These are phyloP conservation scores for Hypoxylon fragiforme DNA, from an alignment of 495 filamentous ascomycete genomes.

Conservation along the genomic window DNA sequence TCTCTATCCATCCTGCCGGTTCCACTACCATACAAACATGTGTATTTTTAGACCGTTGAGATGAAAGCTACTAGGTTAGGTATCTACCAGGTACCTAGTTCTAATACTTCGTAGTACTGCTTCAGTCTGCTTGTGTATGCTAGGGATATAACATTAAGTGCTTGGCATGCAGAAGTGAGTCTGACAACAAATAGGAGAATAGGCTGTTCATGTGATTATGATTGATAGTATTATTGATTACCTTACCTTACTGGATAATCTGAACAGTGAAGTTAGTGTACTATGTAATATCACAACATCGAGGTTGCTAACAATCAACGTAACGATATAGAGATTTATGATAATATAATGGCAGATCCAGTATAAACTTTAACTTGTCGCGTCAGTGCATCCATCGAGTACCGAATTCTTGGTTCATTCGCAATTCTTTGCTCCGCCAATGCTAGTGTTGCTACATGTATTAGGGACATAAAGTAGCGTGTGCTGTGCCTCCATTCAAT, in stretches of 20 bases:
- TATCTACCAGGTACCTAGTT: background rate
- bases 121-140: too few species aligned
- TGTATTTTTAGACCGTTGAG: background rate
- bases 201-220: too few species aligned
- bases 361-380: too few species aligned
- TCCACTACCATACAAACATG: background rate
- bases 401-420: constrained; percentile 6
- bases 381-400: constrained; percentile 7
- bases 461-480: background rate
- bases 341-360: too few species aligned
- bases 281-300: too few species aligned
- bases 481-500: background rate
- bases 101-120: background rate
- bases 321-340: background rate
- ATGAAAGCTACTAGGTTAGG: background rate
- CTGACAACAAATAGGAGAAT: too few species aligned
- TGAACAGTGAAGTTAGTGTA: too few species aligned
- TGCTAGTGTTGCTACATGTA: constrained; percentile 1
- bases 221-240: too few species aligned
- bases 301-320: constrained; percentile 4
- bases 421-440: constrained; percentile 16
- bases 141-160: too few species aligned
- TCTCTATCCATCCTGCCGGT: constrained; percentile 22
- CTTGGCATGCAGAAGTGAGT: too few species aligned
- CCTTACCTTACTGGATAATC: too few species aligned